These are phyloP conservation scores for Linum trigynum DNA, from an alignment of 345 rosid species.

Conservation along the genomic window DNA sequence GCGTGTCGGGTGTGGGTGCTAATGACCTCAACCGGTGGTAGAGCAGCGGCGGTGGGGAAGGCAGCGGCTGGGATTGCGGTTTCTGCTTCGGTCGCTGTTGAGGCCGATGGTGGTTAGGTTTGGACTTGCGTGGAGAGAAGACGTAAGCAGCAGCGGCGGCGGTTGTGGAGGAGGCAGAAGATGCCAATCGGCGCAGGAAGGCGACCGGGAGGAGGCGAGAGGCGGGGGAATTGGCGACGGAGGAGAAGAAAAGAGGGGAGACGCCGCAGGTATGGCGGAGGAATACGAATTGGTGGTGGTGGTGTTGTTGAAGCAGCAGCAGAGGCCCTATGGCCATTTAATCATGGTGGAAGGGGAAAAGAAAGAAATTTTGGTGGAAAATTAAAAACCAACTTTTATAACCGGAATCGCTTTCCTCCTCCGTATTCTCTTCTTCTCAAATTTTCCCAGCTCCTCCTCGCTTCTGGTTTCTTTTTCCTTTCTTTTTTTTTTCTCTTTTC, in stretches of 20 bases:
- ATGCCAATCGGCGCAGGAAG: slow-evolving; percentile 14
- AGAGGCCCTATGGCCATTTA: slow-evolving; percentile 79
- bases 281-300: slow-evolving; percentile 11
- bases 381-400: too few relatives aligned
- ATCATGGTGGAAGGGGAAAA: not conserved
- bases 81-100: slow-evolving; percentile 10
- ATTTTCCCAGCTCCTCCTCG: not conserved
- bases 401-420: not conserved
- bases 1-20: slow-evolving; percentile 38
- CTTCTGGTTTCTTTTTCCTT: not conserved
- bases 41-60: slow-evolving; percentile 7
- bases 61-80: slow-evolving; percentile 17
- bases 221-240: slow-evolving; percentile 5
- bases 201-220: slow-evolving; percentile 7
- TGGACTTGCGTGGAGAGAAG: not conserved
- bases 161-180: slow-evolving; percentile 1
- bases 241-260: slow-evolving; percentile 3
- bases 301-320: slow-evolving; percentile 14
- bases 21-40: slow-evolving; percentile 20
- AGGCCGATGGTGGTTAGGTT: slow-evolving; percentile 27
- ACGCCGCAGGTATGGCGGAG: slow-evolving; percentile 12
- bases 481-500: too few relatives aligned
- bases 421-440: too few relatives aligned
- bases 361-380: not conserved
- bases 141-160: not conserved